A percentile compares a stretch with the other conserved stretches of the same genome.
Conservation (phyloP, 2,329 filamentous ascomycete species). For the Huntiella decipiens region DNA sequence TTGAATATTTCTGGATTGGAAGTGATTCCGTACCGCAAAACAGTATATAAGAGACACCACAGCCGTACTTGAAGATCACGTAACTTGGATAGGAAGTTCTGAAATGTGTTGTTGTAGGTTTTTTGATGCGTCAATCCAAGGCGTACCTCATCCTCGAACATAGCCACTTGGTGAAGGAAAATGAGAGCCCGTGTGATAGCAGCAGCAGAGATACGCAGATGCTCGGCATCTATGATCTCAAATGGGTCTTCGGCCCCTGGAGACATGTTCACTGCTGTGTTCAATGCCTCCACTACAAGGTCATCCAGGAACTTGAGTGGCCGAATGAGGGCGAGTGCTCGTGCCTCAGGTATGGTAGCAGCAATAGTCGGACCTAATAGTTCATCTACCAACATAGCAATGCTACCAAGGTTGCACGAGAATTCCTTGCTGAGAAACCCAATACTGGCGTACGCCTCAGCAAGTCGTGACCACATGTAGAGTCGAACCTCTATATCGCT, state of each 20-base stretch:
- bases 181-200: constrained; percentile 53
- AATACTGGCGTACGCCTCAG: constrained; percentile 72
- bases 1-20: constrained; percentile 43
- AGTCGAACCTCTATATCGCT: constrained; percentile 69
- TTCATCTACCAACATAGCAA: constrained; percentile 58
- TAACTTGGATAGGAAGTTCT: constrained; percentile 42
- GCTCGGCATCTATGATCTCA: constrained; percentile 66
- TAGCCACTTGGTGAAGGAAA: constrained; percentile 58
- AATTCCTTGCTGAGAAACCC: constrained; percentile 74
- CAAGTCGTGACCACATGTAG: constrained; percentile 79
- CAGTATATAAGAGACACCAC: constrained; percentile 72
- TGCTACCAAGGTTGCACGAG: constrained; percentile 67
- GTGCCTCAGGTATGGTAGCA: constrained; percentile 38
- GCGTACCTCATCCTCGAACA: constrained; percentile 73
- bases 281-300: constrained; percentile 51
- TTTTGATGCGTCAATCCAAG: constrained; percentile 51
- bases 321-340: constrained; percentile 53
- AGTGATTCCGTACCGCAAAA: constrained; percentile 48
- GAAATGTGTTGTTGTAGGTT: constrained; percentile 34
- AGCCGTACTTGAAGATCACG: constrained; percentile 73
- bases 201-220: constrained; percentile 53
- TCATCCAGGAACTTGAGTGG: constrained; percentile 67
- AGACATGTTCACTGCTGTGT: constrained; percentile 45
- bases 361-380: constrained; percentile 44
- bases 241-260: constrained; percentile 24